Base-by-base conservation (phyloP, 495 filamentous ascomycete genomes). In the Neurospora sp. region DNA sequence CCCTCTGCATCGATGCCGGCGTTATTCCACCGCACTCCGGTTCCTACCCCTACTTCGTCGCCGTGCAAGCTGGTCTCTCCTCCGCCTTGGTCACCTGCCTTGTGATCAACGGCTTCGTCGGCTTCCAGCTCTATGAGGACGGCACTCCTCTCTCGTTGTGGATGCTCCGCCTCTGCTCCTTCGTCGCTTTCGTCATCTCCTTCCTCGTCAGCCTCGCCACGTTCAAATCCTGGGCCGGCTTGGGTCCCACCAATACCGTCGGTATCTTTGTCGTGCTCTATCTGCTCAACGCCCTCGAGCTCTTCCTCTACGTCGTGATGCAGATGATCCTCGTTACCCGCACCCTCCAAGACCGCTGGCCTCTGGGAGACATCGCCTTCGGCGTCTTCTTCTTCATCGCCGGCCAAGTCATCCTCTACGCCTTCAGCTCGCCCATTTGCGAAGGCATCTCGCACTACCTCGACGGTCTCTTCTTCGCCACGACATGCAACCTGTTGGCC, bases 41-140 rank as follows among this genome's bases (percentile, higher is more conserved):
- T 5, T 87, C 92, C 5, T 98, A 94, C 78, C 91, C 94, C 3
- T 99, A 97, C 84, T 98, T 99, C 77, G 91, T 91, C 76, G 92
- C 95, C 39, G 90, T 91, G 16, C 96, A 99, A 79, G 90, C 89
- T 75, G 96, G 96, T n/a, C 86, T 99, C 73, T 85, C 90, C n/a
- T 97, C 94, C 20, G 94, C 96, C 12, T 85, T 96, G 23, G 93
- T 93, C 80, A 95, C 92, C 11, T 96, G 92, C 82, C 86, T 99
- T 49, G 84, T 98, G 72, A 92, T 99, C 86, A 98, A 98, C 81
- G 96, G 96, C 39, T 99, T 99, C 80, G 95, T 99, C 49, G 96
- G 96, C 42, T 99, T 98, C 84, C 96, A 98, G 83, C 88, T 99
- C 6, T 99, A 98, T 82, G 96, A 99, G 82, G 96, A 99, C 80